Evolutionary conservation across 495 filamentous ascomycete species (phyloP), one percentile per base, ranked within the genome.

Genomic region (Aspergillus asperescens): DNA sequence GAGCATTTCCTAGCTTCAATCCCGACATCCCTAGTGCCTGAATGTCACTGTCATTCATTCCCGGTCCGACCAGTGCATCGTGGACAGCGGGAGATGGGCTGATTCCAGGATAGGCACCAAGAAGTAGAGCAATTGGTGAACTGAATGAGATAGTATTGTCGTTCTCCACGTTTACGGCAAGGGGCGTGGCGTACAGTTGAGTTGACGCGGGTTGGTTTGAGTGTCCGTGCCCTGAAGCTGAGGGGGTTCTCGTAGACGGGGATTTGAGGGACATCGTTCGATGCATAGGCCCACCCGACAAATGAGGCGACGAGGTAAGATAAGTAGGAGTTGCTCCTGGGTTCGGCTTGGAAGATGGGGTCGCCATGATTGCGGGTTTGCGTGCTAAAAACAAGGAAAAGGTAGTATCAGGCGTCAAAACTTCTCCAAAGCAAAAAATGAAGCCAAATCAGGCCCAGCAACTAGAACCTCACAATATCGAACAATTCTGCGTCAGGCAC

Each of bases 261-360:
- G 74, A 77, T 42, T 72, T 77, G 44, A 74, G 70, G 8, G 74
- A 65, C 10, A 75, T 59, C 7, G 68, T 65, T 16, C 71, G 67
- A 38, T 66, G 56, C 56, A 74, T 65, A 42, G 69, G 62, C n/a
- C 62, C 63, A 20, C 65, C 66, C 6, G 70, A 62, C 6, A 71
- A 72, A 41, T 66, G 71, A 27, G 74, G 74, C 15, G 74, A 77
- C 10, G 73, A 69, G 19, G 67, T 73, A 31, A 74, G 62, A 52
- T 77, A 67, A n/a, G 70, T 74, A 15, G 74, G 74, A 31, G 74
- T 77, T 28, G 74, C 64, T 37, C 60, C 74, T 15, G 67, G 71
- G 32, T 67, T 66, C 28, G 42, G 64, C 50, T 73, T 77, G 41
- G 70, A 72, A 18, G 71, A 74, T 8, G 73, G 73, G 25, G 73